These are phyloP conservation scores for Arctium lappa DNA, from an alignment of 129 eudicot species.

Conservation along the genomic window DNA sequence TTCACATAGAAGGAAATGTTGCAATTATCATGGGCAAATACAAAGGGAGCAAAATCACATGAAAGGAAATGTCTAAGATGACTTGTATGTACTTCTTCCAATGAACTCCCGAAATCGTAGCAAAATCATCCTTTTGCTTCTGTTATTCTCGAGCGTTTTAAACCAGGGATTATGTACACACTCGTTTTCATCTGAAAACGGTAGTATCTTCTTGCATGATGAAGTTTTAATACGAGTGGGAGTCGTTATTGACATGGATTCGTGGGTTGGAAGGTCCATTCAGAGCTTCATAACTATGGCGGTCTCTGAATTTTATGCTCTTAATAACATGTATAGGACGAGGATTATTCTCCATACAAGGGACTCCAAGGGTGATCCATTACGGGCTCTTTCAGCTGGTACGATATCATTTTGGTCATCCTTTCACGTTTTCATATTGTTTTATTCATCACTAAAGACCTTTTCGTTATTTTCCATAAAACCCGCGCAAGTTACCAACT, in stretches of 20 bases:
- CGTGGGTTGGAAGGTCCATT: not conserved
- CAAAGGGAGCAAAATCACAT: no score
- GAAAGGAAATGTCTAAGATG: no score
- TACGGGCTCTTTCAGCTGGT: conserved; percentile 13
- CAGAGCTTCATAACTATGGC: conserved; percentile 5
- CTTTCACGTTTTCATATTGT: not conserved
- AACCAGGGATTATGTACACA: not conserved
- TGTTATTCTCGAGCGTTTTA: not conserved
- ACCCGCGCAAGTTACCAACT: no score
- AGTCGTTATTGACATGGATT: conserved; percentile 9
- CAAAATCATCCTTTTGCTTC: not conserved
- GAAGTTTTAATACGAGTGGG: conserved; percentile 3
- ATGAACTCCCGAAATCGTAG: not conserved
- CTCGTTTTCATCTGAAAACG: not conserved
- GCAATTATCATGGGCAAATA: not conserved
- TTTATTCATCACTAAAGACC: not conserved
- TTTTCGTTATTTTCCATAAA: no score
- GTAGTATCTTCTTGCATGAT: not conserved
- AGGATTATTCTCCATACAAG: conserved; percentile 4
- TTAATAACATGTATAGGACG: not conserved
- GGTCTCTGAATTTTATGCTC: conserved; percentile 8
- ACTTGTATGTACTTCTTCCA: not conserved
- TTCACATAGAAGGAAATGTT: not conserved
- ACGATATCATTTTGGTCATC: not conserved
- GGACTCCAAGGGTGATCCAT: conserved; percentile 14